phyloP scores from a whole-genome alignment of 257 asterid species.

The Plectranthus barbatus region DNA sequence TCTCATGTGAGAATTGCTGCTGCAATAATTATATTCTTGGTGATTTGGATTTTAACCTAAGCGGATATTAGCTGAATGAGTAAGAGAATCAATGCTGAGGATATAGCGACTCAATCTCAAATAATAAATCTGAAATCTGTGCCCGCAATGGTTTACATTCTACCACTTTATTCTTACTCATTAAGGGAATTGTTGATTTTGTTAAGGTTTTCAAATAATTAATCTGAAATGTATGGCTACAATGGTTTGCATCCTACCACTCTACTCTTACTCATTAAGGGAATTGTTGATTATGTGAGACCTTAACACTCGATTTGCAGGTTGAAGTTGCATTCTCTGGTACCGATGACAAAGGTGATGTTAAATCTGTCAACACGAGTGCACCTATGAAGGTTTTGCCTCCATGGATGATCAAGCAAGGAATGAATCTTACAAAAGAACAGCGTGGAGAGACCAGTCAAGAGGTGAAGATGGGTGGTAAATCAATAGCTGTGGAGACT shows the following conservation, averaged over 20 bases:
- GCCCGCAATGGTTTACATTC: not conserved
- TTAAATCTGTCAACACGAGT: constrained; percentile 37
- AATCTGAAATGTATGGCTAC: not conserved
- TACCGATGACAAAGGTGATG: constrained; percentile 62
- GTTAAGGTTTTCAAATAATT: not conserved
- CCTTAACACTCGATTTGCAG: constrained; percentile 33
- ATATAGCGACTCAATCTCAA: not conserved
- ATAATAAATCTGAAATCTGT: not conserved
- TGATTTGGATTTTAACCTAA: not conserved
- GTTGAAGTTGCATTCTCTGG: constrained; percentile 94
- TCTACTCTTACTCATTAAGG: not conserved
- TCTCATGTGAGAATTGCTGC: constrained; percentile 8
- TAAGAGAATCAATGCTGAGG: not conserved
- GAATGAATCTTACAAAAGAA: constrained; percentile 86
- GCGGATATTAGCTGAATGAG: not conserved
- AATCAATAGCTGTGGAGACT: constrained; percentile 29
- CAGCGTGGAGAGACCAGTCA: constrained; percentile 75
- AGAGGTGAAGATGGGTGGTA: constrained; percentile 43
- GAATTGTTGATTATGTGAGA: constrained; percentile 5
- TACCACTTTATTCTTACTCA: not conserved
- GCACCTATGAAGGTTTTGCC: constrained; percentile 77
- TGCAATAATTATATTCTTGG: constrained; percentile 1
- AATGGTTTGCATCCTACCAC: not conserved
- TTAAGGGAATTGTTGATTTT: not conserved
- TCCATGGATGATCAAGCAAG: constrained; percentile 94